Base-by-base conservation (phyloP, 2,329 filamentous ascomycete species). In the Karstenula rhodostoma region DNA sequence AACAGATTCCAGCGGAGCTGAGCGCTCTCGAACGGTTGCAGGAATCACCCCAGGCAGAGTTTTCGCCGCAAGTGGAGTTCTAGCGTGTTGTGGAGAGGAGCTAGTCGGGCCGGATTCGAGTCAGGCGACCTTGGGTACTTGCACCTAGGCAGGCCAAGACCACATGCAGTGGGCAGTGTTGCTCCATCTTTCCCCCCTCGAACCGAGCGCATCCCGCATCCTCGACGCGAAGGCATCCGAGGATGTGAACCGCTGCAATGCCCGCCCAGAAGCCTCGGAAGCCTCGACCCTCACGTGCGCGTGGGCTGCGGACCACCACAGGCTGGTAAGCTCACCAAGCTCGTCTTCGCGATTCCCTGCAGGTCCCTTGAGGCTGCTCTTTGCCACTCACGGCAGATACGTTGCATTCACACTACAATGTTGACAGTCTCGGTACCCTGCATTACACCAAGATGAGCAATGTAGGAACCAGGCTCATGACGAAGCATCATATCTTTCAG, bases 261-360 rank as follows among this genome's bases (percentile, higher is more conserved):
- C 71, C 72, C 60, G 60, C 66, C 60, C 63, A 68, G 60, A 75
- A 74, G 62, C 66, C 71, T 61, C 73, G 73, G 47, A 77, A 77
- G 63, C 73, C 75, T 58, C 73, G 79, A 49, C 81, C 80, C 62
- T 78, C 79, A 52, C 75, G 81, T 52, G 79, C 80, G 42, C 73
- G 76, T 58, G 81, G 80, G 12, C 67, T 83, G 59, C 76, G 81
- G 37, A 81, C 79, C 42, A 80, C 77, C 40, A 82, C 80, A 54
- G 80, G 80, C 58, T 82, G 79, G 74, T 77, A 69, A 73, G 75
- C 61, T 70, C 70, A 60, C 35, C 47, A 46, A 29, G 37, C 17
- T 40, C 37, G 5, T 40, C 37, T 40, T 40, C n/a, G 17, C 37
- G 37, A 40, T 4, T n/a, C 15, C 15, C 29, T 40, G 17, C 37